Base-by-base conservation (phyloP, 257 asterid species). In the Forsythia viridissima region DNA sequence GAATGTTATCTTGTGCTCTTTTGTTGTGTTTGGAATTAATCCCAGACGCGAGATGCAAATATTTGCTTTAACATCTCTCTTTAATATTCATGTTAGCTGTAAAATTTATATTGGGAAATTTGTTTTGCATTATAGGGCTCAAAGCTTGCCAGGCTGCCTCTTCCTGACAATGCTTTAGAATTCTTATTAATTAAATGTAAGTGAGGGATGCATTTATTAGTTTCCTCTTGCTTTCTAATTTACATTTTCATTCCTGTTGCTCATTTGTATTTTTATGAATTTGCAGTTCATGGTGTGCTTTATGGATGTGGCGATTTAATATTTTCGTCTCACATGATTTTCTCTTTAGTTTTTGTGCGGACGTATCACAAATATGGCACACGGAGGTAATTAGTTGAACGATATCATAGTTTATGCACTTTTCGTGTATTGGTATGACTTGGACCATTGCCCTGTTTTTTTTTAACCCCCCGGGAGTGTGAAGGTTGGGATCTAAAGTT, bases 301-400 rank as follows among this genome's bases (percentile, higher is more conserved):
- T 96, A 90, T 67, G 99, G 99, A 36, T 96, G 99, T 75, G 99
- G 99, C n/a, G 99, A 96, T 90, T 87, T 96, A 85, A 96, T 96
- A 85, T 96, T 96, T 84, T 96, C 99, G n/a, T 96, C 99, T 68
- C 99, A 96, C 86, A 91, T 96, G 99, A 96, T 96, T 84, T 96
- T 93, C 89, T 93, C 98, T 57, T 91, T 96, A 8, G 97, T 92
- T 76, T 96, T 96, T 82, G 95, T 93, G 71, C 87, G 94, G 46
- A 93, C 97, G 5, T 96, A 89, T 84, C 82, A 92, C 43, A 96
- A 93, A 85, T 91, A 96, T 65, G 97, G 98, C 63, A 84, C 91
- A 20, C 86, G 75, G 77, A 93, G 97, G 99, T 96, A 86, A 77
- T 70, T 37, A 30, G 46, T 41, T 20, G 70, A 13, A 71, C 11